Conservation (phyloP, 2,329 filamentous ascomycete species). For the Truncatella angustata region DNA sequence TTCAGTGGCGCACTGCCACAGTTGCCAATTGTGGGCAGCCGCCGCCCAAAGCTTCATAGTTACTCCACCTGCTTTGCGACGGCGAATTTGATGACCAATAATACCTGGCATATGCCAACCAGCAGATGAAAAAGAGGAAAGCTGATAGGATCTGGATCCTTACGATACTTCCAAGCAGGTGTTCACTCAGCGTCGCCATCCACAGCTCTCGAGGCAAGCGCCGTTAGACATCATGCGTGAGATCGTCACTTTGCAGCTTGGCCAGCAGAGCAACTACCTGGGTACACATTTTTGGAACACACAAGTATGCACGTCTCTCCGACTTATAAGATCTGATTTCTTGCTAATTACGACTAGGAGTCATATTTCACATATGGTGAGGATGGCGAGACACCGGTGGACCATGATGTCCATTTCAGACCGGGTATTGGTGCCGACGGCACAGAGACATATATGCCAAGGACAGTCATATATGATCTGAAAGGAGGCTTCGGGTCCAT, state of each 20-base stretch:
- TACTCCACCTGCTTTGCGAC: not conserved
- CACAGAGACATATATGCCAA: conserved; percentile 85
- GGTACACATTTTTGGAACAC: conserved; percentile 98
- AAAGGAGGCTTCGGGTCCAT: conserved; percentile 92
- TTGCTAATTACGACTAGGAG: conserved; percentile 57
- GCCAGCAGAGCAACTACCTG: conserved; percentile 87
- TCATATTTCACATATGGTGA: conserved; percentile 91
- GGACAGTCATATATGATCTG: conserved; percentile 90
- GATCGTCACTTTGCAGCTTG: conserved; percentile 90
- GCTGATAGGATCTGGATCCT: too few species aligned
- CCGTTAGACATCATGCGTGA: conserved; percentile 69
- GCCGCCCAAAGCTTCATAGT: not conserved
- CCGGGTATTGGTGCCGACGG: conserved; percentile 80
- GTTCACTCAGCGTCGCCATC: too few species aligned
- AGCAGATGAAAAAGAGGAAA: not conserved
- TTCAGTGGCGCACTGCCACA: not conserved
- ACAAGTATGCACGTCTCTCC: conserved; percentile 54
- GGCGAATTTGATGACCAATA: not conserved
- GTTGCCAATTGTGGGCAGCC: conserved; percentile 4
- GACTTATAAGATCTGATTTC: not conserved
- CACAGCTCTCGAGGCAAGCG: not conserved
- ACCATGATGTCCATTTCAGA: conserved; percentile 88
- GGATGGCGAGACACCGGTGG: conserved; percentile 63
- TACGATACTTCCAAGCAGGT: too few species aligned
- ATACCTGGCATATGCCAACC: not conserved